Percentiles rank a stretch among this genome's conserved stretches.
phyloP scores from a whole-genome alignment of 495 filamentous ascomycete species.

The Talaromyces liani region DNA sequence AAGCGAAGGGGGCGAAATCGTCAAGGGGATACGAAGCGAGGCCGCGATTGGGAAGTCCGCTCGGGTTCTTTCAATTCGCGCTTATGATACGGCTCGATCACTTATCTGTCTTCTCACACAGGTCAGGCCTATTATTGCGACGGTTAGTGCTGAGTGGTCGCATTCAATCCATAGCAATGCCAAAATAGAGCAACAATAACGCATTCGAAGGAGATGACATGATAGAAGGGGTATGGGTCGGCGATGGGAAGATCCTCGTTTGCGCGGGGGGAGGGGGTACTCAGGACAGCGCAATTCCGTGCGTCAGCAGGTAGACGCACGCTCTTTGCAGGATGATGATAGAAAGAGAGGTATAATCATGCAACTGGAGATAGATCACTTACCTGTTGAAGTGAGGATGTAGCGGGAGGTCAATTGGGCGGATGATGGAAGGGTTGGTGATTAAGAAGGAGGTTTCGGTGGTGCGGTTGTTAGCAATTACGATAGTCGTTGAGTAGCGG shows the following conservation, averaged over 20 bases:
- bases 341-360: not conserved
- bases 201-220: not conserved
- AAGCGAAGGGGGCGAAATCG: not conserved
- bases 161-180: not conserved
- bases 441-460: not conserved
- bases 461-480: not conserved
- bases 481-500: not conserved
- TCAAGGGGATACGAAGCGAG: not conserved
- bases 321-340: not conserved
- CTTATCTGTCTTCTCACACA: not conserved
- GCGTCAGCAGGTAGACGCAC: not conserved
- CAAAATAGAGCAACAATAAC: not conserved
- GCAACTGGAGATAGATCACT: not conserved
- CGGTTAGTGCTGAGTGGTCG: not conserved
- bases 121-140: not conserved
- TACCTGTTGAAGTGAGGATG: not conserved
- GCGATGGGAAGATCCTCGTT: constrained; percentile 1
- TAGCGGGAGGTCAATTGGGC: not conserved
- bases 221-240: not conserved
- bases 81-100: not conserved
- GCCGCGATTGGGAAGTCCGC: not conserved
- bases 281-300: not conserved
- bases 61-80: not conserved
- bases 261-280: constrained; percentile 3
- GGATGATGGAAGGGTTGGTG: not conserved